Evolutionary conservation across 495 filamentous ascomycete species (phyloP).

Genomic region (Neurospora sp.): DNA sequence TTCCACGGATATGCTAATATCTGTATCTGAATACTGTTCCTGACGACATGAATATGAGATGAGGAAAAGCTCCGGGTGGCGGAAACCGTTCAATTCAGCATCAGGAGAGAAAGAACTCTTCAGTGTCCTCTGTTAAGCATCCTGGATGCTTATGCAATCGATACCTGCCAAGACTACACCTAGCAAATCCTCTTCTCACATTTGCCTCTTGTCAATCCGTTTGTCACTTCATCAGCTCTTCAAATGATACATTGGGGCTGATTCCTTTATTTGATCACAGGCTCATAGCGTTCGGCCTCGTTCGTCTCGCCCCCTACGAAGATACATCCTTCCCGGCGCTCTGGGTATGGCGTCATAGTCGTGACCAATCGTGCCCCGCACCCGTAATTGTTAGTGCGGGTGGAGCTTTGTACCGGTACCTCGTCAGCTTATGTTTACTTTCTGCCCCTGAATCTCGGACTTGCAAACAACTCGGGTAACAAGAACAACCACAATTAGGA

Average conservation of each 20-base stretch:
- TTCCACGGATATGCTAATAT: neutral
- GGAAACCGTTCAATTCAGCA: neutral
- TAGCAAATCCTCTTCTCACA: neutral
- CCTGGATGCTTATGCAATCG: neutral
- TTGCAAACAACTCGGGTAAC: neutral
- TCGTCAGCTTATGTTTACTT: neutral
- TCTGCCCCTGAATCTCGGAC: neutral
- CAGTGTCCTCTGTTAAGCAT: neutral
- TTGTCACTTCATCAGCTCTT: neutral
- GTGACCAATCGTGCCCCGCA: constrained; percentile 11
- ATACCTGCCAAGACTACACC: neutral
- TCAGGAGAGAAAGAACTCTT: neutral
- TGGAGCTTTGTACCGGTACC: neutral
- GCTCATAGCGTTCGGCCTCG: neutral
- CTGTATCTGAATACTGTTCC: neutral
- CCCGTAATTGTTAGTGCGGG: constrained; percentile 1
- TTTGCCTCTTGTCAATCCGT: neutral
- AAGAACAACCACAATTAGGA: neutral
- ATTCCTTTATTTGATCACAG: neutral
- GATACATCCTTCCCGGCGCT: neutral
- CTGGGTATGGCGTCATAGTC: constrained; percentile 15
- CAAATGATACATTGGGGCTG: neutral
- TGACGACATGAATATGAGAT: neutral
- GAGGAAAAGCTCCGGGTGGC: neutral
- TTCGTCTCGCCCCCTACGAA: neutral